Evolutionary conservation across 768 basidiomycete genomes (phyloP).

Genomic region (Macrolepiota fuliginosa): DNA sequence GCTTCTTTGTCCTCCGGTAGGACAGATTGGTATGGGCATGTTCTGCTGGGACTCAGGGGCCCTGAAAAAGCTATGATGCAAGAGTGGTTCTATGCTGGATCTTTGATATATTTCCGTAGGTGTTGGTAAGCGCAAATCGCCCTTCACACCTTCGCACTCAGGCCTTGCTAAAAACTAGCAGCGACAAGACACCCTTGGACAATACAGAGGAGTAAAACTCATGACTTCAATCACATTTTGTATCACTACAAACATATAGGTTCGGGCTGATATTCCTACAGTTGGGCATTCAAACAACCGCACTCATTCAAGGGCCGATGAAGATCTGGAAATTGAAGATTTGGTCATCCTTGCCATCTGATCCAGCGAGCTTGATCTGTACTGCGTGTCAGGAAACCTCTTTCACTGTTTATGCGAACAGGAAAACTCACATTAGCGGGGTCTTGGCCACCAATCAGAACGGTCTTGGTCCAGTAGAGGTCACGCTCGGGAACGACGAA

Average conservation of each 20-base stretch:
- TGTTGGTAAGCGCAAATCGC: too few relatives aligned
- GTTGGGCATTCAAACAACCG: too few relatives aligned
- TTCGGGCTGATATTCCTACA: neutral
- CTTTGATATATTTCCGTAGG: too few relatives aligned
- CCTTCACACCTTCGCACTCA: too few relatives aligned
- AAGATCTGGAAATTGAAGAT: neutral
- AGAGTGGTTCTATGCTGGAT: too few relatives aligned
- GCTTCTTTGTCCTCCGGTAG: too few relatives aligned
- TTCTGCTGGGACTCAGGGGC: too few relatives aligned
- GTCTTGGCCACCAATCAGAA: neutral
- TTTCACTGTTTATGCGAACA: neutral
- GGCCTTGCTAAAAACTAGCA: neutral
- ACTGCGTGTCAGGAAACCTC: neutral
- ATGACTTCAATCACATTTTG: neutral
- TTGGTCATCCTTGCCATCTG: neutral
- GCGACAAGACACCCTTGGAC: neutral
- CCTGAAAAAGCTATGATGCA: too few relatives aligned
- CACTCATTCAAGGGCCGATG: neutral
- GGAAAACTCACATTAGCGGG: neutral
- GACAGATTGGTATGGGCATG: too few relatives aligned
- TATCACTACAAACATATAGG: neutral
- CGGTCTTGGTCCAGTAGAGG: neutral
- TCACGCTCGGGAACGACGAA: neutral
- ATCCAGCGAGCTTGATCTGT: neutral
- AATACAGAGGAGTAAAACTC: neutral